phyloP scores from a whole-genome alignment of 495 filamentous ascomycete genomes.

The Letharia columbiana region DNA sequence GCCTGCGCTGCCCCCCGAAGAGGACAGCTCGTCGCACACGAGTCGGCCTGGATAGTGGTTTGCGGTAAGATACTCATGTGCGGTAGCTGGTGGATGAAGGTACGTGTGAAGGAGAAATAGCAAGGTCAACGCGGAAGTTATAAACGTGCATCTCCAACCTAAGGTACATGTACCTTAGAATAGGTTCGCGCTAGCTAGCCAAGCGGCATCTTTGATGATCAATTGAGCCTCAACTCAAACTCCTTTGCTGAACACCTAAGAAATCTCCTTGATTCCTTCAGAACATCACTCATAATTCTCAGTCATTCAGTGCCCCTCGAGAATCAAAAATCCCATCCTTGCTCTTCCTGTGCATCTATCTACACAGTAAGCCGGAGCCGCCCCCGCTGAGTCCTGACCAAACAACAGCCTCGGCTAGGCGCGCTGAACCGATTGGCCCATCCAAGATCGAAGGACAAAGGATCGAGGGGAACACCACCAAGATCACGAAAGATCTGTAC shows the following conservation, averaged over 20 bases:
- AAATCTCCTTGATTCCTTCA: not conserved
- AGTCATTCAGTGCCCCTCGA: not conserved
- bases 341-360: not conserved
- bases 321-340: not conserved
- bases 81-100: not conserved
- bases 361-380: not conserved
- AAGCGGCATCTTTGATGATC: conserved; percentile 1
- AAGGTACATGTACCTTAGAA: no score
- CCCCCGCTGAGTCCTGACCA: not conserved
- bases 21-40: not conserved
- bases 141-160: conserved; percentile 4
- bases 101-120: not conserved
- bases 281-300: not conserved
- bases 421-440: conserved; percentile 5
- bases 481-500: not conserved
- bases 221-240: conserved; percentile 13
- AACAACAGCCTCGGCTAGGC: conserved; percentile 5
- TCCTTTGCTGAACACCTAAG: not conserved
- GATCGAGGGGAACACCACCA: not conserved
- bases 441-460: conserved; percentile 1
- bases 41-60: not conserved
- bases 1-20: not conserved
- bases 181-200: conserved; percentile 3
- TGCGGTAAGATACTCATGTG: no score
- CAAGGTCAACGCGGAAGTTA: not conserved